A percentile compares a stretch with the other conserved stretches of the same genome.
Evolutionary conservation across 768 basidiomycete genomes (phyloP).

Genomic region (Boletus sensibilis): DNA sequence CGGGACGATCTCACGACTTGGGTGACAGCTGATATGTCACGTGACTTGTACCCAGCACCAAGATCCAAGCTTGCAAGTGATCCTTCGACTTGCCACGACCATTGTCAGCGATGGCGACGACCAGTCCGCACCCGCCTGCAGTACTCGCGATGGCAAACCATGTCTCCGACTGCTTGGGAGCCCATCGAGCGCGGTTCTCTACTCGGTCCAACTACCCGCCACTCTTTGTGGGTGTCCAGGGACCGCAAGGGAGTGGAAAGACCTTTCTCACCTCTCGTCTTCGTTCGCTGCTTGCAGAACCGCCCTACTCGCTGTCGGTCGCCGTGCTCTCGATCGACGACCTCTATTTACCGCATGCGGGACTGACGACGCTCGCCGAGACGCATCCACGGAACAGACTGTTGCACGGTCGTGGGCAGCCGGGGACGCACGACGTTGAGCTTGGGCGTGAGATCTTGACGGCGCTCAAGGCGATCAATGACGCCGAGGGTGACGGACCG

Average conservation of each 20-base stretch:
- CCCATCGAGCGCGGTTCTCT: slow-evolving; percentile 27
- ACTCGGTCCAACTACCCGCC: slow-evolving; percentile 40
- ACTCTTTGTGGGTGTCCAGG: slow-evolving; percentile 85
- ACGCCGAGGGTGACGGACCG: not conserved
- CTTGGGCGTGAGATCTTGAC: slow-evolving; percentile 58
- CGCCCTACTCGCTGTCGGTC: slow-evolving; percentile 52
- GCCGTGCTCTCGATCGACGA: slow-evolving; percentile 79
- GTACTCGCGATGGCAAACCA: slow-evolving; percentile 41
- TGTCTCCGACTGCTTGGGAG: slow-evolving; percentile 36
- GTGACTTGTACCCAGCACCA: slow-evolving; percentile 8
- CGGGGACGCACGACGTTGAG: slow-evolving; percentile 84
- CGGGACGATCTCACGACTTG: not conserved
- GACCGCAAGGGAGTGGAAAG: slow-evolving; percentile 94
- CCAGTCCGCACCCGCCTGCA: slow-evolving; percentile 28
- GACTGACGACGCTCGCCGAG: slow-evolving; percentile 53
- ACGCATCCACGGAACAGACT: slow-evolving; percentile 55
- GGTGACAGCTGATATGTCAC: slow-evolving; percentile 6
- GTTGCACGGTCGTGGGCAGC: slow-evolving; percentile 83
- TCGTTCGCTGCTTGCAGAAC: slow-evolving; percentile 38
- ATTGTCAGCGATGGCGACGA: slow-evolving; percentile 15
- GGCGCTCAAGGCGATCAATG: slow-evolving; percentile 46
- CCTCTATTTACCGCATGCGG: slow-evolving; percentile 76
- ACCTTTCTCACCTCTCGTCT: slow-evolving; percentile 71
- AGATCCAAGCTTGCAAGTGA: not conserved
- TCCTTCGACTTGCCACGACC: not conserved